These are phyloP conservation scores for Pythium rishiriense DNA, from an alignment of 352 stramenopile species.

Conservation along the genomic window DNA sequence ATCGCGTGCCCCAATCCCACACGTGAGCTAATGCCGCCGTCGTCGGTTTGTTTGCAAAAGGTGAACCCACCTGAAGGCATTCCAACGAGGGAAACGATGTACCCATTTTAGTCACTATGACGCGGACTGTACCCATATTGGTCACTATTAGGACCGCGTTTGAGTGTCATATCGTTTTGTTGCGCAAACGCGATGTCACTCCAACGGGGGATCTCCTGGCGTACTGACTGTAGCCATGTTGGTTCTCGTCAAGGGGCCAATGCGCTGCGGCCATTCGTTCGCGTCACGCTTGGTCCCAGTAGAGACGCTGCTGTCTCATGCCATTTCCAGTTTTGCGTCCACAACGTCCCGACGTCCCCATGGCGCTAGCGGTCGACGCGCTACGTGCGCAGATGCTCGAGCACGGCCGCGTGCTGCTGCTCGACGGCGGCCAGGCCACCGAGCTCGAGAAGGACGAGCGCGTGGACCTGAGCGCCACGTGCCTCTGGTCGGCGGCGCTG, in stretches of 20 bases:
- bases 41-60: too few relatives aligned
- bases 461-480: conserved; percentile 51
- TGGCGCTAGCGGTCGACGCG: conserved; percentile 4
- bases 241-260: neutral
- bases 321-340: neutral
- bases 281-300: neutral
- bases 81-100: too few relatives aligned
- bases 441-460: conserved; percentile 75
- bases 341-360: neutral
- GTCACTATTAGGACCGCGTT: too few relatives aligned
- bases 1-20: too few relatives aligned
- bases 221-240: neutral
- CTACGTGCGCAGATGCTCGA: conserved; percentile 16
- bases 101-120: too few relatives aligned
- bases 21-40: too few relatives aligned
- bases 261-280: conserved; percentile 1
- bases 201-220: neutral
- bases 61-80: too few relatives aligned
- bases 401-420: conserved; percentile 43
- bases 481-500: conserved; percentile 75
- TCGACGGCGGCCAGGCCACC: conserved; percentile 78
- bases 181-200: neutral
- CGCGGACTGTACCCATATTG: too few relatives aligned
- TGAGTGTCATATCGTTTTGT: too few relatives aligned
- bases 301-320: neutral